These are phyloP conservation scores for Hordeum marinum DNA, from an alignment of 176 grass and related monocot genomes.

Conservation along the genomic window DNA sequence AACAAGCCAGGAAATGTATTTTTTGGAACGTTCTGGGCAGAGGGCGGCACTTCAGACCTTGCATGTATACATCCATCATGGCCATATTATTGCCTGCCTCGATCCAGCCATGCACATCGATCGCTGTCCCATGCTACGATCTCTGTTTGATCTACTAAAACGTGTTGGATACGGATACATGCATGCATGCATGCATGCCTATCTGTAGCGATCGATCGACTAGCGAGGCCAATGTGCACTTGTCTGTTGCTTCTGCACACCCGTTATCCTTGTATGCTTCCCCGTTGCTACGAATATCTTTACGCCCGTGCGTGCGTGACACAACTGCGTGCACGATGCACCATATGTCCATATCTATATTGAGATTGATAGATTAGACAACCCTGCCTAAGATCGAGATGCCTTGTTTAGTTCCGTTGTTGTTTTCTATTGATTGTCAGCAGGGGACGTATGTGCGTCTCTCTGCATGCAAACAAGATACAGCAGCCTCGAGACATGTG, in stretches of 20 bases:
- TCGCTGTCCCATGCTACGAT: neutral
- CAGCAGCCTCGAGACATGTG: neutral
- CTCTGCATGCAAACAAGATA: neutral
- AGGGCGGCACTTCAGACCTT: neutral
- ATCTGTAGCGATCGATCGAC: neutral
- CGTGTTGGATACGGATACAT: neutral
- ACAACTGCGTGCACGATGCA: neutral
- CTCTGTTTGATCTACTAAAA: neutral
- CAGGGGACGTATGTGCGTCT: neutral
- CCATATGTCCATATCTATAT: neutral
- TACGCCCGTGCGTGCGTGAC: neutral
- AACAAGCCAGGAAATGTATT: neutral
- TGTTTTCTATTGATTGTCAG: neutral
- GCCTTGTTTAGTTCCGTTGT: neutral
- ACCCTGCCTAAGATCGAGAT: neutral
- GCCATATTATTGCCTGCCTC: constrained; percentile 12
- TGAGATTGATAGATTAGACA: neutral
- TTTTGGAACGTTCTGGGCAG: neutral
- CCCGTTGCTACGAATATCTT: neutral
- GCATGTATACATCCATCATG: constrained; percentile 1
- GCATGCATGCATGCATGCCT: neutral
- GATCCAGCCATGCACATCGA: neutral
- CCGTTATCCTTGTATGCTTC: neutral
- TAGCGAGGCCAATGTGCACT: neutral
- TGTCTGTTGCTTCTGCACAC: neutral